phyloP scores from a whole-genome alignment of 2,329 filamentous ascomycete species.

The Sporothrix luriei region DNA sequence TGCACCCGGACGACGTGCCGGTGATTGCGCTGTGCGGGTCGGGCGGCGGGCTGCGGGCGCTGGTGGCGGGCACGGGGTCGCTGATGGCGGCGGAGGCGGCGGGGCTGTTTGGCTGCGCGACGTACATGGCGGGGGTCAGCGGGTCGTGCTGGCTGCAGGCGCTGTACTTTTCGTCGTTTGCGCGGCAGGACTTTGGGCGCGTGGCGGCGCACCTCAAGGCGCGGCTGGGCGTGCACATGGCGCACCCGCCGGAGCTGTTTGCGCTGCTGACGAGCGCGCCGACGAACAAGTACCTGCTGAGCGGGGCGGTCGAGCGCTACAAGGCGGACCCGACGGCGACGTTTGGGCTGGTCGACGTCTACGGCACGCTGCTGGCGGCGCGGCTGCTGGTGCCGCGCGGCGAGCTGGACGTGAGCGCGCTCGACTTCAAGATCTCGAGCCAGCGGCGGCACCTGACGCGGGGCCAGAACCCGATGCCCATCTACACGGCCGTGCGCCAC shows the following conservation, averaged over 20 bases:
- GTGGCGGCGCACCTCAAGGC: conserved; percentile 85
- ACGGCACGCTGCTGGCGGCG: conserved; percentile 82
- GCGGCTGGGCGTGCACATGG: conserved; percentile 83
- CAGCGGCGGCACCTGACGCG: conserved; percentile 75
- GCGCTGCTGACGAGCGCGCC: conserved; percentile 81
- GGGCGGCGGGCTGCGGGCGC: conserved; percentile 83
- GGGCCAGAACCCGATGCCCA: conserved; percentile 83
- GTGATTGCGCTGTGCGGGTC: conserved; percentile 93
- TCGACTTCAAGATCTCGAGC: conserved; percentile 88
- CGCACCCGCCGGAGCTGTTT: conserved; percentile 84
- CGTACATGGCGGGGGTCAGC: conserved; percentile 93
- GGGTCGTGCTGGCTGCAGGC: conserved; percentile 95
- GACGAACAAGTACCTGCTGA: conserved; percentile 88
- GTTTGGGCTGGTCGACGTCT: conserved; percentile 91
- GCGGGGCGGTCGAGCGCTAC: conserved; percentile 87
- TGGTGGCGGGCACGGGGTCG: conserved; percentile 88
- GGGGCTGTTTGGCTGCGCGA: conserved; percentile 89
- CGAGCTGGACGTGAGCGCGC: conserved; percentile 73
- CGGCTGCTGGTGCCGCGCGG: conserved; percentile 84
- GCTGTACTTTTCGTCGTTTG: conserved; percentile 80
- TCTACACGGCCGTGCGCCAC: conserved; percentile 93
- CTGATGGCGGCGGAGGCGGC: conserved; percentile 81
- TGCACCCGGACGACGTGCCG: conserved; percentile 92
- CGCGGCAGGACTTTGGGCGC: conserved; percentile 65
- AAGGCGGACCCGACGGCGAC: conserved; percentile 77